These are phyloP conservation scores for Pulveroboletus sp. DNA, from an alignment of 768 basidiomycete species.

Conservation along the genomic window DNA sequence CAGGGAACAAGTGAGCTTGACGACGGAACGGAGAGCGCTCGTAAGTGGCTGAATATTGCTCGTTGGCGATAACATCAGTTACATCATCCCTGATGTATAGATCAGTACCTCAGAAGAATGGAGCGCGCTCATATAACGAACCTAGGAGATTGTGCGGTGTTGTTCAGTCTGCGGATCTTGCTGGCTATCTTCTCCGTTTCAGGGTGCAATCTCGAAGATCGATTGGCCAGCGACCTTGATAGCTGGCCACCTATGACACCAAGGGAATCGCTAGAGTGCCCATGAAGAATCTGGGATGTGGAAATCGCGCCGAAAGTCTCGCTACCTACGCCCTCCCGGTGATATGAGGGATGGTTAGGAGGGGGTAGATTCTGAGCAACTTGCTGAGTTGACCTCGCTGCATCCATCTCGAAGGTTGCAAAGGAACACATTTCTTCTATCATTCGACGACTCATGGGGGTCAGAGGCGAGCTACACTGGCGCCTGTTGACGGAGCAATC, in stretches of 20 bases:
- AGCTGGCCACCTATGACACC: neutral
- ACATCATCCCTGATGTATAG: neutral
- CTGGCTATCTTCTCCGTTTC: neutral
- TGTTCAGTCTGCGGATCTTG: conserved; percentile 1
- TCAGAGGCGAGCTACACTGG: conserved; percentile 9
- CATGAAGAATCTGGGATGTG: neutral
- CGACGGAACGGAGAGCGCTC: neutral
- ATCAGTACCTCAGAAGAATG: neutral
- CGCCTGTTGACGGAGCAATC: neutral
- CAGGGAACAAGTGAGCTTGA: neutral
- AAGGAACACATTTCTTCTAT: conserved; percentile 15
- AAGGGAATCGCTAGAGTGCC: neutral
- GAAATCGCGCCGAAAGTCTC: neutral
- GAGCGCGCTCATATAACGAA: neutral
- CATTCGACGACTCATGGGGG: conserved; percentile 15
- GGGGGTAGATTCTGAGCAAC: neutral
- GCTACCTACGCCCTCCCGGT: neutral
- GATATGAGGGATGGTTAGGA: neutral
- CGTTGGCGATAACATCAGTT: neutral
- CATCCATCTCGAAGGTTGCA: neutral
- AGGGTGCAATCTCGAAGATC: neutral
- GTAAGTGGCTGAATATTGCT: neutral
- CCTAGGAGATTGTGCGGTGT: conserved; percentile 1
- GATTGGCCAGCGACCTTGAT: neutral
- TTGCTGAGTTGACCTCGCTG: neutral